These are phyloP conservation scores for Lolium perenne DNA, from an alignment of 176 grass and related monocot genomes.

Conservation along the genomic window DNA sequence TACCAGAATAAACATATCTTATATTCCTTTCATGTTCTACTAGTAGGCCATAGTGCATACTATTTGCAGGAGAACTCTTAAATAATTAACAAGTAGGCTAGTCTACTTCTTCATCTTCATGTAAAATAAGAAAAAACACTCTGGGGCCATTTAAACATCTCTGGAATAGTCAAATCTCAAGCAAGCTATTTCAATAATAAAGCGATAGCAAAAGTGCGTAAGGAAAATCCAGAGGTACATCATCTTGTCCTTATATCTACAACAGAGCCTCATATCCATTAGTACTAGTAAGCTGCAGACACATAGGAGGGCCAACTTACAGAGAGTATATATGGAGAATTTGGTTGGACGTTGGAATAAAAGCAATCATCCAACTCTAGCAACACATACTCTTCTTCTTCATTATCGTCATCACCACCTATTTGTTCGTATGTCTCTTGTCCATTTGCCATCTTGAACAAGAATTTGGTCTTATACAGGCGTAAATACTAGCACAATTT, in stretches of 20 bases:
- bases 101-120: neutral
- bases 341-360: constrained; percentile 67
- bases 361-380: constrained; percentile 78
- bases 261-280: neutral
- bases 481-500: too few species aligned
- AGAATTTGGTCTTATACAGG: constrained; percentile 6
- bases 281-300: neutral
- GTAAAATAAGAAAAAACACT: neutral
- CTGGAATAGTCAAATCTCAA: neutral
- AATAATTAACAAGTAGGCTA: neutral
- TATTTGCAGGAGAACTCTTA: neutral
- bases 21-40: neutral
- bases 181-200: neutral
- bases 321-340: constrained; percentile 71
- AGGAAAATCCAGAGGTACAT: neutral
- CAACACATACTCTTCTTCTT: constrained; percentile 68
- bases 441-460: constrained; percentile 48
- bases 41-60: neutral
- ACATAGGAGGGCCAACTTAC: constrained; percentile 50
- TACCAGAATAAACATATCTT: constrained; percentile 1
- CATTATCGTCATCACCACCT: constrained; percentile 41
- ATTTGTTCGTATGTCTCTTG: constrained; percentile 41
- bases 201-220: neutral
- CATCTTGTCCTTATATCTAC: neutral
- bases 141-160: neutral